Percentiles rank a stretch among this genome's conserved stretches.
Conservation (phyloP, 148 eudicot species). For the Nepenthes mirabilis region DNA sequence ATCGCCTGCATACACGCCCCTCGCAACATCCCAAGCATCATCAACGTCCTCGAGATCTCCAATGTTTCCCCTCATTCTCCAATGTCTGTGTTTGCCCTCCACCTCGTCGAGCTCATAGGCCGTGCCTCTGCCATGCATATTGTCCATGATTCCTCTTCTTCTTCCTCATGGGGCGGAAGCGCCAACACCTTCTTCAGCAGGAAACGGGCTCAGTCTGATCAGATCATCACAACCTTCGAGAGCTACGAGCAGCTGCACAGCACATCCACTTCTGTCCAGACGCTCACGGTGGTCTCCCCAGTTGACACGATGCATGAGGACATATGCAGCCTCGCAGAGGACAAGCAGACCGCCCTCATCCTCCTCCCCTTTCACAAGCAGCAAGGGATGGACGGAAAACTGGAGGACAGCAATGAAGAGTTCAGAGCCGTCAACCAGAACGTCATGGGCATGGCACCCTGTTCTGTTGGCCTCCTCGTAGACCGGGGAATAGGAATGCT, state of each 20-base stretch:
- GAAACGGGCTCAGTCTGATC: constrained; percentile 15
- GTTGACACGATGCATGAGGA: constrained; percentile 47
- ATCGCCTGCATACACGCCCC: constrained; percentile 28
- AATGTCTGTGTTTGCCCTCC: constrained; percentile 18
- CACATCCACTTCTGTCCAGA: constrained; percentile 12
- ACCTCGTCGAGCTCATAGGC: constrained; percentile 28
- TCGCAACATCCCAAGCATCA: constrained; percentile 16
- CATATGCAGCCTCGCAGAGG: constrained; percentile 38
- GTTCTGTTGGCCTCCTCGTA: constrained; percentile 36
- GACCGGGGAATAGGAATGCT: constrained; percentile 25
- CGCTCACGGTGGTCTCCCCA: constrained; percentile 26
- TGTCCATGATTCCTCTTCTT: constrained; percentile 17
- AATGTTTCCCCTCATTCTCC: constrained; percentile 9
- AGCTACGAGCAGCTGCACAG: constrained; percentile 18
- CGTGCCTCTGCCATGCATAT: constrained; percentile 26
- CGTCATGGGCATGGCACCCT: constrained; percentile 27
- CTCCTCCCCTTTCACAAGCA: constrained; percentile 38
- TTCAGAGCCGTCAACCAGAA: constrained; percentile 29
- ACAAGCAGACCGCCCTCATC: constrained; percentile 22
- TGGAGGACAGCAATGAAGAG: constrained; percentile 27
- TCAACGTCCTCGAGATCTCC: constrained; percentile 25
- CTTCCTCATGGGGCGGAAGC: neutral
- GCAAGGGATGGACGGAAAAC: constrained; percentile 25
- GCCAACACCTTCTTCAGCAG: constrained; percentile 11
- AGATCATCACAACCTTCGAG: constrained; percentile 32